Base-by-base conservation (phyloP, 176 grass and related monocot genomes). In the Cenchrus americanus region DNA sequence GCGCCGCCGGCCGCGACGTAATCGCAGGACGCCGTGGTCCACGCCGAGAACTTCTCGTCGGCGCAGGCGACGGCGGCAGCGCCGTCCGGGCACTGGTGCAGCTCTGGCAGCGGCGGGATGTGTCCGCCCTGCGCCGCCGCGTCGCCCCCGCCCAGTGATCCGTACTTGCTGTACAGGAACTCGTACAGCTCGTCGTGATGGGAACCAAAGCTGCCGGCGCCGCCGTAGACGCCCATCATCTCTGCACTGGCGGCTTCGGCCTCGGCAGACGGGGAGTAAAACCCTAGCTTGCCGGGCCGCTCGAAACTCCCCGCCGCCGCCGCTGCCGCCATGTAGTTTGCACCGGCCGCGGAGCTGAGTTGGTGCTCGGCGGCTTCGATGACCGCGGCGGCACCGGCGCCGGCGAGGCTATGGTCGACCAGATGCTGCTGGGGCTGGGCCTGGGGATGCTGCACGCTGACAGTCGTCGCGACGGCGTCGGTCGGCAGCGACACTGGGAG, bases 171-270 rank as follows among this genome's bases (percentile, higher is more conserved):
- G 70, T 88, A 92, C 15, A 90, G 34, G 40, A 92, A 86, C 22
- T 92, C 92, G 55, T 81, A 76, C 1, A 94, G 66, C 75, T 89
- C 90, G 41, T 88, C 78, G 68, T 89, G 77, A 6, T 92, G 84
- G 5, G 41, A 8, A 10, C 81, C 81, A 4, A 86, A 86, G 27
- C 37, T 72, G 50, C 48, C 61, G 77, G 17, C 82, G 66, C 81
- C 43, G 24, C 81, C 43, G 24, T 72, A 82, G 24, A 65, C 40
- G 41, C 73, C 59, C 9, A 71, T 52, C 70, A 73, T 51, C 70
- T 73, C 69, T 5, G 24, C 47, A 2, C 47, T 27, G 67, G 10
- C 46, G 2, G 82, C 83, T 2, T 84, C 89, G 1, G 75, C 85
- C 40, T 80, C 65, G 27, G 48, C 50, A 1, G 84, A 12, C 21